Base-by-base conservation (phyloP, 2,329 filamentous ascomycete genomes). In the Neofusicoccum kwambonambiense region DNA sequence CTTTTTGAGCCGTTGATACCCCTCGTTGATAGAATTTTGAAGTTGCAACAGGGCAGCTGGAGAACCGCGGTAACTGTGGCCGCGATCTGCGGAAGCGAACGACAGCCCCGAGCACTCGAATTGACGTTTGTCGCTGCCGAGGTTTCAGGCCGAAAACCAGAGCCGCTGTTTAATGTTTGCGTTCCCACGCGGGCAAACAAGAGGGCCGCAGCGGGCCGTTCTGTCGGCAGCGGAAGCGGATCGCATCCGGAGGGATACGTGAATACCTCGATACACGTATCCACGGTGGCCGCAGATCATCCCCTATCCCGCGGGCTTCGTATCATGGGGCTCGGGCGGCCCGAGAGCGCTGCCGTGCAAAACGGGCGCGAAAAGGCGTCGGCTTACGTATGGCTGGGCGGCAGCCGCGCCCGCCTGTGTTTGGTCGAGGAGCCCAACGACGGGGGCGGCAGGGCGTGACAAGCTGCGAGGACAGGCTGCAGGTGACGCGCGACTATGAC, bases 11-110 rank as follows among this genome's bases (percentile, higher is more conserved):
- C 22, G 39, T 44, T 60, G 31, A 37, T 47, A 60, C 56, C 56
- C 56, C 56, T 60, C 39, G 22, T 13, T 12, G n/a, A 17, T 35
- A 47, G 27, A 60, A 27, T 47, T 60, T 45, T 47, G 27, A 22
- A 37, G 56, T 60, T 37, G 56, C 56, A 47, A 35, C 27, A 47
- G 41, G 56, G 56, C 56, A 60, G 41, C 56, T 60, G 56, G 42
- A 47, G 56, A 60, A 60, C 56, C 56, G 56, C 56, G 42, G 42
- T 39, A 19, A 11, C 27, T 41, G 41, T 47, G 56, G 27, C 31
- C 56, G 56, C 56, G 56, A 60, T 60, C 56, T 60, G 56, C 56
- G 56, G 56, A 60, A 60, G 56, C 56, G 56, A 60, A 60, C 41
- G 56, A 37, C 42, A n/a, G 54, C 54, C 39, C 54, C 54, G 22